Base-by-base conservation (phyloP, 805 yeast genomes). In the Candida khao-thaluensis region DNA sequence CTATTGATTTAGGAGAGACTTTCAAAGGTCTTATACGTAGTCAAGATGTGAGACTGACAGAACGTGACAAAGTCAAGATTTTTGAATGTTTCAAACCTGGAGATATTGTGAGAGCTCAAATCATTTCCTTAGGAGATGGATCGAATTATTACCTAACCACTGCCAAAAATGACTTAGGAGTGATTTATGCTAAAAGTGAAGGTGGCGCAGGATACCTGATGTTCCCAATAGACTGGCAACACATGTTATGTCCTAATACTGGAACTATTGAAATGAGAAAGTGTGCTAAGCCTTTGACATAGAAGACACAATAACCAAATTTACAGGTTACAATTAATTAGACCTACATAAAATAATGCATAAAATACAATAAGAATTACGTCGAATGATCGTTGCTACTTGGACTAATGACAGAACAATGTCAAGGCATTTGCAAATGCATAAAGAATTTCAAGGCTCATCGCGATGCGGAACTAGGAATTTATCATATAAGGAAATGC, bases 201-300 rank as follows among this genome's bases (percentile, higher is more conserved):
- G 82, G 81, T 12, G 79, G 80, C 3, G 68, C 74, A 8, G 96
- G 96, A 2, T 80, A 77, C 25, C 62, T 80, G 40, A 79, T 93
- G 87, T 83, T 81, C 51, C 95, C 99, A 2, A 63, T 88, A 30
- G 98, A 93, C 62, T 93, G 98, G 97, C 90, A 88, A 62, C 85
- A 88, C 9, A 93, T 95, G 98, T 73, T 83, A 22, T 79, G 85
- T 45, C 81, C 88, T 2, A 66, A 62, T 17, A 79, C 90, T 2
- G 96, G 96, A 1, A 75, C 72, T 7, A 61, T 78, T 9, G 97
- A 89, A 52, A 69, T 70, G 50, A 74, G 99, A 43, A 93, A 93
- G 60, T 87, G 95, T 64, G 99, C 99, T 2, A 89, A 87, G 57
- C 95, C 96, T 9, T 85, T 79, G 7, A 22, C 7, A 8, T 22